A percentile compares a stretch with the other conserved stretches of the same genome.
phyloP scores from a whole-genome alignment of 495 filamentous ascomycete genomes.

The Opeltia flavorubescens region DNA sequence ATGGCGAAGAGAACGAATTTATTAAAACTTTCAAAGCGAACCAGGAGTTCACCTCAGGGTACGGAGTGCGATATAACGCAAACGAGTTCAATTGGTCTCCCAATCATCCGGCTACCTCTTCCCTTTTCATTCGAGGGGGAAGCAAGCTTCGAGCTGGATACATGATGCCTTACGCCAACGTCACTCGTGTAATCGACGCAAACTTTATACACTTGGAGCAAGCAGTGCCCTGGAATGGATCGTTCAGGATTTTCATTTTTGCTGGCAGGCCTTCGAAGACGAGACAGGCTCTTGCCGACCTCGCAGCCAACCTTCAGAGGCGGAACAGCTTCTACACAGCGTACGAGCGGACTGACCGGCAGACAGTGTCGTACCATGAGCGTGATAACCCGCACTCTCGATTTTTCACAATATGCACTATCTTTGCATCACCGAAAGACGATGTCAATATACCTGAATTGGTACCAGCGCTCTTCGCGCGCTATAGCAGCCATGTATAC shows the following conservation, averaged over 20 bases:
- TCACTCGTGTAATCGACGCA: slow-evolving; percentile 71
- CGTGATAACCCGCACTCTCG: slow-evolving; percentile 66
- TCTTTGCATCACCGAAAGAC: slow-evolving; percentile 51
- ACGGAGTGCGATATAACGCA: slow-evolving; percentile 46
- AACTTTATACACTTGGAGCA: slow-evolving; percentile 82
- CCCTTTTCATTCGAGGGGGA: slow-evolving; percentile 47
- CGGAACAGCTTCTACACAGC: slow-evolving; percentile 54
- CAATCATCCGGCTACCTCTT: slow-evolving; percentile 56
- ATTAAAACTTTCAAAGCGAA: slow-evolving; percentile 50
- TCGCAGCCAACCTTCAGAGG: slow-evolving; percentile 48
- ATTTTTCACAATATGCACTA: slow-evolving; percentile 64
- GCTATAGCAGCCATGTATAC: slow-evolving; percentile 74
- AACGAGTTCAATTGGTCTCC: slow-evolving; percentile 58
- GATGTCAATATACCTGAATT: slow-evolving; percentile 48
- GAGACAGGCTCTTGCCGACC: slow-evolving; percentile 47
- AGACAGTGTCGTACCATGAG: slow-evolving; percentile 61
- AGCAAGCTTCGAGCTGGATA: slow-evolving; percentile 53
- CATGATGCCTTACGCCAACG: slow-evolving; percentile 57
- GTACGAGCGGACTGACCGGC: slow-evolving; percentile 45
- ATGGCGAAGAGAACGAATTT: slow-evolving; percentile 42
- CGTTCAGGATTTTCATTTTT: slow-evolving; percentile 77
- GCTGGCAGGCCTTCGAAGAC: slow-evolving; percentile 51
- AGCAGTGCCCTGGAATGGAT: slow-evolving; percentile 72
- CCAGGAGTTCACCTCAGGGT: slow-evolving; percentile 53
- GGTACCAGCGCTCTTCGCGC: slow-evolving; percentile 51